phyloP scores from a whole-genome alignment of 1,284 basidiomycete species.

The Neolentinus lepideus region DNA sequence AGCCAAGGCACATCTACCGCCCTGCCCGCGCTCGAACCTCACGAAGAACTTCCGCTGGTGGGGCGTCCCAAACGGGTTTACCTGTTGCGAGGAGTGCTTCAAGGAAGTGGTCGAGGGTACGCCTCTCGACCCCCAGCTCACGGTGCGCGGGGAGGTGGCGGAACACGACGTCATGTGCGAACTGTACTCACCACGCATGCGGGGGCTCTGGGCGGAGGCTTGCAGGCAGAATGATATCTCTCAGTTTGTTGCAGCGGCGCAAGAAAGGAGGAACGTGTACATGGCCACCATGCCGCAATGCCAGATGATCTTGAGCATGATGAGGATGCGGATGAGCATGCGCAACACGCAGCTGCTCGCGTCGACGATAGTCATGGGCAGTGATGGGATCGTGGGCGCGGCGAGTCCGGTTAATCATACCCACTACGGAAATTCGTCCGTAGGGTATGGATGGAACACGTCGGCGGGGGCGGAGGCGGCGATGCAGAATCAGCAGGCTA shows the following conservation, averaged over 20 bases:
- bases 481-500: neutral
- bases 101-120: neutral
- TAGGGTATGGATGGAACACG: neutral
- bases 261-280: neutral
- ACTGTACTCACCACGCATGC: constrained; percentile 1
- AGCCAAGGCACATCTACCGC: neutral
- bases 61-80: neutral
- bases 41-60: neutral
- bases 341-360: neutral
- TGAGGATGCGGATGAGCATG: neutral
- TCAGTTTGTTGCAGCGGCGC: neutral
- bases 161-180: neutral
- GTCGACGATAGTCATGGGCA: neutral
- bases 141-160: neutral
- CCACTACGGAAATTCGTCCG: neutral
- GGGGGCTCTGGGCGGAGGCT: neutral
- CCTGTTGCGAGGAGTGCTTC: neutral
- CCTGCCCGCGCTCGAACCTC: neutral
- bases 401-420: neutral
- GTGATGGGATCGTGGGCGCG: neutral
- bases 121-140: neutral
- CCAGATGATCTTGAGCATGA: neutral
- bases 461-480: neutral
- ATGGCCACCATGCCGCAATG: neutral
- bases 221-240: neutral